A percentile compares a stretch with the other conserved stretches of the same genome.
Evolutionary conservation across 2,329 filamentous ascomycete genomes (phyloP).

Genomic region (Calycina marina): DNA sequence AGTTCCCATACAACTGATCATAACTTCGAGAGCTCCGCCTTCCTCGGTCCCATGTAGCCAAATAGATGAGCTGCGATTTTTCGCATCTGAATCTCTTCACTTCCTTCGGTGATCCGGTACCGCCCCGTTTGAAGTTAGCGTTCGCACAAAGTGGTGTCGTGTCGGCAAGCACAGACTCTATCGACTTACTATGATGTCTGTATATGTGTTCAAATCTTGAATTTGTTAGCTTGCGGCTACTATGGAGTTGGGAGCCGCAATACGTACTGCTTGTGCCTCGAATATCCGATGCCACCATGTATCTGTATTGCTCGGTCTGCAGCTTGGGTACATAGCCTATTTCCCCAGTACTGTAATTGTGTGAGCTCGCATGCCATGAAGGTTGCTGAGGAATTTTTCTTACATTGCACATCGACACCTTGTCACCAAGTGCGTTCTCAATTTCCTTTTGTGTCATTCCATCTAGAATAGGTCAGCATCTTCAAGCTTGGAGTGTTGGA

Average conservation of each 20-base stretch:
- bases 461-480: too few relatives aligned
- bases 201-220: conserved; percentile 49
- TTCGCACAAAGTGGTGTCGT: too few relatives aligned
- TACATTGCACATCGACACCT: conserved; percentile 47
- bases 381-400: too few relatives aligned
- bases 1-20: too few relatives aligned
- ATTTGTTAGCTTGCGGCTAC: not conserved
- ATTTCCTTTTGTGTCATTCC: conserved; percentile 31
- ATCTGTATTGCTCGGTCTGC: conserved; percentile 46
- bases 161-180: too few relatives aligned
- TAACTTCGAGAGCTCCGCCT: conserved; percentile 15
- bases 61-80: conserved; percentile 42
- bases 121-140: conserved; percentile 19
- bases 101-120: conserved; percentile 49
- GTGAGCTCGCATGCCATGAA: not conserved
- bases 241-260: not conserved
- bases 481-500: too few relatives aligned
- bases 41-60: conserved; percentile 33
- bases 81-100: conserved; percentile 53
- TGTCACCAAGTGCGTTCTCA: conserved; percentile 42
- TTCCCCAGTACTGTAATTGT: conserved; percentile 38
- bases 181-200: conserved; percentile 39
- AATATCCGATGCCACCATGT: conserved; percentile 18
- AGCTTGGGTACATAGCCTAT: conserved; percentile 42
- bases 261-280: conserved; percentile 15